Base-by-base conservation (phyloP, 2,329 filamentous ascomycete genomes). In the Venturia effusa region DNA sequence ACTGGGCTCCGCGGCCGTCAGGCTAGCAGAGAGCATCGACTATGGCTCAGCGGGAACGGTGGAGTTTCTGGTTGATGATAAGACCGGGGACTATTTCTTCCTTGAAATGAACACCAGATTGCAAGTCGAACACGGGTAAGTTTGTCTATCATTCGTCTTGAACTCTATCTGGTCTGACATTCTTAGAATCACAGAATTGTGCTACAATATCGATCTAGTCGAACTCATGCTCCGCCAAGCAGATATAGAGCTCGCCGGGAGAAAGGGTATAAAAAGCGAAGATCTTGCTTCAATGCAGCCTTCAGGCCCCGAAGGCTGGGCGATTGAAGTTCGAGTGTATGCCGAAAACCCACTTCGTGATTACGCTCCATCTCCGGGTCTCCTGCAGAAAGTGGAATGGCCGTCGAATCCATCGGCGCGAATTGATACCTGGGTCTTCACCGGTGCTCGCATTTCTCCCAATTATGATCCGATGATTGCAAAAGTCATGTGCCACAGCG, bases 31-130 rank as follows among this genome's bases (percentile, higher is more conserved):
- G 67, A 79, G 77, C 0, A 78, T 83, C 65, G 75, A 77, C 3
- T 96, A 96, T 70, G 88, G 88, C n/a, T 90, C 89, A 7, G 92
- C 90, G 10, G 92, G 92, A 1, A 96, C 92, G 0, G 88, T 96
- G 24, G 92, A 96, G 75, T 96, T 92, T 71, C 88, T 96, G 54
- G 87, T 96, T 5, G 91, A 96, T 74, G 89, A 91, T 72, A 85
- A 90, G 69, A 87, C 85, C 6, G 89, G 86, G 59, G 83, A 88
- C 54, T 96, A 94, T 74, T 96, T 82, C 75, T 84, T 84, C 66
- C 72, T 84, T 0, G 82, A 84, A 68, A 83, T 84, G 81, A 84
- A 84, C 67, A 84, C 82, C 0, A 74, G 82, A 57, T 73, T 84
- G 1, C 82, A 84, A 66, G 82, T 84, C 6, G 82, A 84, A 69